These are phyloP conservation scores for Cordia subcordata DNA, from an alignment of 257 asterid species.

Conservation along the genomic window DNA sequence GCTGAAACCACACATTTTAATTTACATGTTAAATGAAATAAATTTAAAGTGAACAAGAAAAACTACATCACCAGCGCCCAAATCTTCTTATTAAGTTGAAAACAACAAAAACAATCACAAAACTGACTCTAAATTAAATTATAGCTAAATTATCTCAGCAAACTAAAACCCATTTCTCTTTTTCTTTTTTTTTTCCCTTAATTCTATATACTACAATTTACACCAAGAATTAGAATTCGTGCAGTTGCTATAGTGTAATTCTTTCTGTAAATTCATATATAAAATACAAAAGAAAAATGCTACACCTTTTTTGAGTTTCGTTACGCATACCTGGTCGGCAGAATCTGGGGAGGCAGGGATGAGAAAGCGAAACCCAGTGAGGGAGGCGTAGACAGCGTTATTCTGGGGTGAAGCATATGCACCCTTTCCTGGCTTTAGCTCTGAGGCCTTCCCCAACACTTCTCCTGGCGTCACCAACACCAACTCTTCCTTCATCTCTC, in stretches of 20 bases:
- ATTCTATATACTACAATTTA: no score
- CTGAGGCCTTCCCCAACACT: conserved; percentile 61
- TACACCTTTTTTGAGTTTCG: not conserved
- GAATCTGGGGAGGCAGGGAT: conserved; percentile 46
- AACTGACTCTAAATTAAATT: not conserved
- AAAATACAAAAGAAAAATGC: not conserved
- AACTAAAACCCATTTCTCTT: no score
- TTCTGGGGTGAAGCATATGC: conserved; percentile 54
- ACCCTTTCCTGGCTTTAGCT: conserved; percentile 74
- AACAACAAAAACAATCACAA: not conserved
- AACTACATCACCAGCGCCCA: no score
- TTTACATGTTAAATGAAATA: no score
- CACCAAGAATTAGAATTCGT: not conserved
- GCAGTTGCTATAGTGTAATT: not conserved
- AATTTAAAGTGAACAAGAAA: no score
- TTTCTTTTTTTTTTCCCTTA: no score
- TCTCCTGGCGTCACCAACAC: conserved; percentile 82
- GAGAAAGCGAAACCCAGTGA: conserved; percentile 66
- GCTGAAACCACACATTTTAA: no score
- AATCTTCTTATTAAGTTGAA: not conserved
- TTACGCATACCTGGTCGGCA: conserved; percentile 41
- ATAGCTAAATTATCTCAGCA: not conserved
- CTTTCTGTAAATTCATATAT: not conserved
- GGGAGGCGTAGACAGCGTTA: conserved; percentile 60
- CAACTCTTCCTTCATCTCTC: conserved; percentile 18